These are phyloP conservation scores for Silene noctiflora DNA, from an alignment of 179 eudicot genomes.

Conservation along the genomic window DNA sequence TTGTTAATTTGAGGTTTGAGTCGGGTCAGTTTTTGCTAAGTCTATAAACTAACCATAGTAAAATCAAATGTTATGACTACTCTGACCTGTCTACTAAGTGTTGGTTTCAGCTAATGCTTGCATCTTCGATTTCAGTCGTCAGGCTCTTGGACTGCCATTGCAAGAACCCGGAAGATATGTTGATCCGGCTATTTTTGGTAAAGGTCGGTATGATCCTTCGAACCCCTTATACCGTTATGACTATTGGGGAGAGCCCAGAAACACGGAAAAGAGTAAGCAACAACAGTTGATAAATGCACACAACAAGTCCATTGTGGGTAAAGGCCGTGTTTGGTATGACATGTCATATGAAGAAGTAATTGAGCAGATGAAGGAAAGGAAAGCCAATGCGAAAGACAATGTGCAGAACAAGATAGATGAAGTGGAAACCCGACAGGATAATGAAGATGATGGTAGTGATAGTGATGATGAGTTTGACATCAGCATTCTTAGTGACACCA, in stretches of 20 bases:
- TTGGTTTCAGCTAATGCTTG: slow-evolving; percentile 12
- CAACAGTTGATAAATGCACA: slow-evolving; percentile 66
- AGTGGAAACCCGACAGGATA: slow-evolving; percentile 24
- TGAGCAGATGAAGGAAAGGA: slow-evolving; percentile 48
- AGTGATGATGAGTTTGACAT: slow-evolving; percentile 59
- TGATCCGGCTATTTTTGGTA: slow-evolving; percentile 63
- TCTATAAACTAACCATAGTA: background rate
- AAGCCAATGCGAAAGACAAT: slow-evolving; percentile 36
- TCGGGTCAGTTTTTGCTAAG: background rate
- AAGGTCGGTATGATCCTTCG: slow-evolving; percentile 74
- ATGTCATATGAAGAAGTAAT: slow-evolving; percentile 85
- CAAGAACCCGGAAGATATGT: slow-evolving; percentile 87
- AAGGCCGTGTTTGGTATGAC: slow-evolving; percentile 77
- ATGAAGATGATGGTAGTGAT: slow-evolving; percentile 33
- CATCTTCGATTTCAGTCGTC: slow-evolving; percentile 52
- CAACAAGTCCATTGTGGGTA: slow-evolving; percentile 78
- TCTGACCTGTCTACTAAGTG: no score
- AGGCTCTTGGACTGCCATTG: slow-evolving; percentile 79
- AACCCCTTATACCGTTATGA: slow-evolving; percentile 75
- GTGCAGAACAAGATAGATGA: slow-evolving; percentile 16
- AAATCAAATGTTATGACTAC: no score
- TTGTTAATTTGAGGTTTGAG: background rate
- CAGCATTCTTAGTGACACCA: slow-evolving; percentile 53
- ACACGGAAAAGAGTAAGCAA: slow-evolving; percentile 83
- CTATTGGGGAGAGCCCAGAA: slow-evolving; percentile 98